Evolutionary conservation across 345 rosid species (phyloP), one percentile per base, ranked within the genome.

Genomic region (Cochlearia excelsa): DNA sequence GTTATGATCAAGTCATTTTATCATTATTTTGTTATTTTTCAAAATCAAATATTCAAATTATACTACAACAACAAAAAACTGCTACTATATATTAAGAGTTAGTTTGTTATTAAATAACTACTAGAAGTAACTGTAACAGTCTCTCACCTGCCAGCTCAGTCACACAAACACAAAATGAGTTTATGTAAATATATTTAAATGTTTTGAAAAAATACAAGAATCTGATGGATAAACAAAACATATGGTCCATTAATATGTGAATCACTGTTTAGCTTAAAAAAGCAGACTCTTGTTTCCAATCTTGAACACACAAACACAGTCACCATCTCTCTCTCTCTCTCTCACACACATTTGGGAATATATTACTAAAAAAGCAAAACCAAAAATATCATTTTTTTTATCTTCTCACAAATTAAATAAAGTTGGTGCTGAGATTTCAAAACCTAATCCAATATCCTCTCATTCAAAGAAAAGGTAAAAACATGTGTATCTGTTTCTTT

Each of bases 231-330:
- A 58, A 9, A 38, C 44, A 59, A 31, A 37, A 26, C 45, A 30
- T 57, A 59, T 59, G 71, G 71, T 30, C 65, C 65, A 58, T 23
- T 44, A 23, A 57, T 57, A 57, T 57, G 45, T 34, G 42, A 26
- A 57, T 26, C 54, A 67, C 72, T 67, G 66, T 67, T 67, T 67
- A 35, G 54, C 60, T 59, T 28, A 45, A 59, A 67, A 52, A 51
- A 67, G 72, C 60, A 51, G 40, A 46, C 47, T 67, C 48, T 5
- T 59, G 54, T 59, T 67, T 16, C 72, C 66, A 67, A 67, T 67
- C 66, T 67, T 30, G 72, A 67, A 51, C 72, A 52, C 65, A 50
- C 47, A 67, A 42, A 58, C 28, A 44, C 59, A 51, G 58, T 35
- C 9, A 1, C 65, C 59, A 35, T 26, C 35, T 44, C 39, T 37